Conservation (phyloP, 2,329 filamentous ascomycete genomes). For the Thielaviopsis euricoi region DNA sequence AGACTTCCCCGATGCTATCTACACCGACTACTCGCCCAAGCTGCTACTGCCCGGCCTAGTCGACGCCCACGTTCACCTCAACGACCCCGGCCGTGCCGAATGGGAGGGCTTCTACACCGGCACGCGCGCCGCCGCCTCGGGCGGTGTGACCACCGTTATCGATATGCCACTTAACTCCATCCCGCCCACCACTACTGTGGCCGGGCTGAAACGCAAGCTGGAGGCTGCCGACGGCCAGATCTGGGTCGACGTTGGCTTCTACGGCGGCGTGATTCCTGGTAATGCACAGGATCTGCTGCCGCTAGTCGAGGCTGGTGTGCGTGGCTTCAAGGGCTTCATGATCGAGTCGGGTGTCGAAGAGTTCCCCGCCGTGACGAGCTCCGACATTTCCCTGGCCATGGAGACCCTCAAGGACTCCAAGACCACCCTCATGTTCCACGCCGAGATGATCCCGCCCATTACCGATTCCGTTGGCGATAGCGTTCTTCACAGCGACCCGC, state of each 20-base stretch:
- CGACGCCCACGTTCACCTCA: slow-evolving; percentile 93
- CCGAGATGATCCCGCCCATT: slow-evolving; percentile 91
- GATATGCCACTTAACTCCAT: slow-evolving; percentile 98
- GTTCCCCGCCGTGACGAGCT: slow-evolving; percentile 75
- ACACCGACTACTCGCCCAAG: slow-evolving; percentile 70
- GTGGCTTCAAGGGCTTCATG: slow-evolving; percentile 94
- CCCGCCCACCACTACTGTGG: slow-evolving; percentile 81
- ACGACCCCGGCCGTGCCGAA: slow-evolving; percentile 90
- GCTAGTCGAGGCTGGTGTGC: slow-evolving; percentile 69
- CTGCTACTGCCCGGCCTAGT: slow-evolving; percentile 82
- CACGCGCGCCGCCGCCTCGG: slow-evolving; percentile 82
- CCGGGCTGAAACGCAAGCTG: slow-evolving; percentile 69
- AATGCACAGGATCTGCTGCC: slow-evolving; percentile 66
- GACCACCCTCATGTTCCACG: slow-evolving; percentile 97
- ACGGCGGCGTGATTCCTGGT: slow-evolving; percentile 84
- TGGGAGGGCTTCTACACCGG: slow-evolving; percentile 98
- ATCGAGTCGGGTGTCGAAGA: slow-evolving; percentile 96
- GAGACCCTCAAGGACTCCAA: slow-evolving; percentile 59
- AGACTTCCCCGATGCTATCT: slow-evolving; percentile 60
- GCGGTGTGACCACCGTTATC: slow-evolving; percentile 88
- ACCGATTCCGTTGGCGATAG: slow-evolving; percentile 63
- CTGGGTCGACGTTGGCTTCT: slow-evolving; percentile 98
- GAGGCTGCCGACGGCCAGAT: slow-evolving; percentile 71
- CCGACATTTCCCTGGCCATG: slow-evolving; percentile 69
- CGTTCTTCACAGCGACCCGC: slow-evolving; percentile 52